These are phyloP conservation scores for Linum trigynum DNA, from an alignment of 345 rosid genomes.

Conservation along the genomic window DNA sequence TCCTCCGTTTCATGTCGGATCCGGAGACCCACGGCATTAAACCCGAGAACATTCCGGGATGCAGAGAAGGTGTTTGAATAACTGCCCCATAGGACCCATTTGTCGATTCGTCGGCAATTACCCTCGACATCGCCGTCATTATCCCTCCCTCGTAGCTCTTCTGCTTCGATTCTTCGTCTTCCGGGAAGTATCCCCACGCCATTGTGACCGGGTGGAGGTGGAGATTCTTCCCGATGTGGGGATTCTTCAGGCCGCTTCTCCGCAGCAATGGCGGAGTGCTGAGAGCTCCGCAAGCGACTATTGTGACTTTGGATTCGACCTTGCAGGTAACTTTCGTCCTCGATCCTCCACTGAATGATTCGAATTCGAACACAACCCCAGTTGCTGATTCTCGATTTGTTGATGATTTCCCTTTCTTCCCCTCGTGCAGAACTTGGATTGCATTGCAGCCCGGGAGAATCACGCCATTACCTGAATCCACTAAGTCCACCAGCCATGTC, in stretches of 20 bases:
- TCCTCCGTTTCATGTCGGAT: slow-evolving; percentile 44
- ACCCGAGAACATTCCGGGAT: slow-evolving; percentile 72
- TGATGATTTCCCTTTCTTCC: slow-evolving; percentile 12
- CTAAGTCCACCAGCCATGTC: slow-evolving; percentile 84
- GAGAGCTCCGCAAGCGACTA: slow-evolving; percentile 76
- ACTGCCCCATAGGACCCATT: slow-evolving; percentile 49
- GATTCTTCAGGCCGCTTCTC: slow-evolving; percentile 53
- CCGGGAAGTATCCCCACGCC: slow-evolving; percentile 85
- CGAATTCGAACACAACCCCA: slow-evolving; percentile 47
- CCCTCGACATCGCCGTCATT: slow-evolving; percentile 75
- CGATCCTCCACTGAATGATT: slow-evolving; percentile 16
- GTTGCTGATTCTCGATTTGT: slow-evolving; percentile 27
- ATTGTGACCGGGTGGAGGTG: slow-evolving; percentile 75
- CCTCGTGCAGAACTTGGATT: slow-evolving; percentile 34
- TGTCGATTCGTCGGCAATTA: slow-evolving; percentile 23
- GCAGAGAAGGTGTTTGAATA: slow-evolving; percentile 70
- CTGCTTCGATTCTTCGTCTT: slow-evolving; percentile 17
- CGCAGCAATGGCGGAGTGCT: slow-evolving; percentile 47
- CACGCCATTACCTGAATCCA: slow-evolving; percentile 54
- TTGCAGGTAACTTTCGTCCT: slow-evolving; percentile 29
- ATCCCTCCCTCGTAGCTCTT: slow-evolving; percentile 75
- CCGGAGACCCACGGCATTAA: slow-evolving; percentile 72
- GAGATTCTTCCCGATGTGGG: slow-evolving; percentile 56
- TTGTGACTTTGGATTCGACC: slow-evolving; percentile 47
- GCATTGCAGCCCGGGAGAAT: slow-evolving; percentile 67